A percentile compares a stretch with the other conserved stretches of the same genome.
Evolutionary conservation across 257 asterid genomes (phyloP).

Genomic region (Ligustrum vulgare): DNA sequence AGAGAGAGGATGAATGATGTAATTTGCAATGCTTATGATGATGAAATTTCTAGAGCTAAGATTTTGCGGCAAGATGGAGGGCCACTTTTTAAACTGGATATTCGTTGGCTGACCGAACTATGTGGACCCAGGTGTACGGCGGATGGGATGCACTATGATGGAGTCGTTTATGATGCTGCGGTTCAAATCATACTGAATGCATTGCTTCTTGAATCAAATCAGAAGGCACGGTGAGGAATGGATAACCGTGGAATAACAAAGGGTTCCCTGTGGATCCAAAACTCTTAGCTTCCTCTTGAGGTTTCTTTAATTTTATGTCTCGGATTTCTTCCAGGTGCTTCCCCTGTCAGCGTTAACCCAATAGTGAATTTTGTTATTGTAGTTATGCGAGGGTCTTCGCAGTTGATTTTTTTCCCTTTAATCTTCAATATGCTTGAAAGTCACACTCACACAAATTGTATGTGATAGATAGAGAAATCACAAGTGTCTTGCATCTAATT

Average conservation of each 20-base stretch:
- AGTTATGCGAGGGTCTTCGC: slow-evolving; percentile 32
- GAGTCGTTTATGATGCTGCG: slow-evolving; percentile 70
- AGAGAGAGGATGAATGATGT: slow-evolving; percentile 60
- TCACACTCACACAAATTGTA: slow-evolving; percentile 35
- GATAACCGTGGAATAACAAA: slow-evolving; percentile 8
- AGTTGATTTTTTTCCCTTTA: slow-evolving; percentile 17
- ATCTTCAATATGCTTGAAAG: slow-evolving; percentile 36
- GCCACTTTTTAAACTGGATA: slow-evolving; percentile 68
- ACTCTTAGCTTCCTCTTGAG: slow-evolving; percentile 14
- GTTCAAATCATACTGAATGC: slow-evolving; percentile 84
- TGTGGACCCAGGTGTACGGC: slow-evolving; percentile 76
- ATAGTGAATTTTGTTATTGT: slow-evolving; percentile 26
- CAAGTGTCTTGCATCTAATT: slow-evolving; percentile 36
- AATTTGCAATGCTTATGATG: slow-evolving; percentile 49
- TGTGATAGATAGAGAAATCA: slow-evolving; percentile 36
- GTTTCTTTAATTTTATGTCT: slow-evolving; percentile 14
- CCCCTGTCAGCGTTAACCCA: slow-evolving; percentile 27
- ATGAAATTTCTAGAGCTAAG: slow-evolving; percentile 53
- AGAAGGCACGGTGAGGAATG: slow-evolving; percentile 44
- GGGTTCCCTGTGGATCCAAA: slow-evolving; percentile 2
- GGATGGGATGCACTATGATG: slow-evolving; percentile 92
- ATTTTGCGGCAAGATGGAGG: slow-evolving; percentile 64
- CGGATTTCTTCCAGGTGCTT: slow-evolving; percentile 24
- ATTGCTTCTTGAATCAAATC: slow-evolving; percentile 85
- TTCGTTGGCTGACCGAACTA: slow-evolving; percentile 50